Evolutionary conservation across 306 rosid genomes (phyloP).

Genomic region (Trifolium subterraneum): DNA sequence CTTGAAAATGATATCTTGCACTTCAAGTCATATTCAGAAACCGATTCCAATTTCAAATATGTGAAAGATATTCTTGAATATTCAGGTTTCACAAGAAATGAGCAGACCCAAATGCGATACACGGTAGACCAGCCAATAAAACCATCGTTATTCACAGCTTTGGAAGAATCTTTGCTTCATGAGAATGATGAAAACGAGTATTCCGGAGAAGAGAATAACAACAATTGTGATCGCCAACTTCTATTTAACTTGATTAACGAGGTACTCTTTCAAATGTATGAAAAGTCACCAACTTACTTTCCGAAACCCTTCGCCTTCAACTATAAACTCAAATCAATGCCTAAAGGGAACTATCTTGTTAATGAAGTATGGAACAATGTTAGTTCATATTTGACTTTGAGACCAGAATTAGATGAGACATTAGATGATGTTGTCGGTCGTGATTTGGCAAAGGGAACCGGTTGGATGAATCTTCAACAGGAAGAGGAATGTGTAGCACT

Average conservation of each 20-base stretch:
- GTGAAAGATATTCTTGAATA: slow-evolving; percentile 64
- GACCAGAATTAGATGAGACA: slow-evolving; percentile 79
- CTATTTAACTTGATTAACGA: slow-evolving; percentile 73
- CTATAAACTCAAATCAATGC: slow-evolving; percentile 53
- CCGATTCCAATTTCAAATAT: slow-evolving; percentile 59
- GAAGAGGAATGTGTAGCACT: slow-evolving; percentile 72
- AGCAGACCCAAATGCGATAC: slow-evolving; percentile 48
- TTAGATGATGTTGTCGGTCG: slow-evolving; percentile 75
- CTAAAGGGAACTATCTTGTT: slow-evolving; percentile 60
- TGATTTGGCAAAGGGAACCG: slow-evolving; percentile 59
- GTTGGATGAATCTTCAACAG: slow-evolving; percentile 81
- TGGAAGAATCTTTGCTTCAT: slow-evolving; percentile 47
- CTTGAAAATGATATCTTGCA: slow-evolving; percentile 14
- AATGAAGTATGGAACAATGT: slow-evolving; percentile 60
- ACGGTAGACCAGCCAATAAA: slow-evolving; percentile 61
- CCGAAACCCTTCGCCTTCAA: slow-evolving; percentile 62
- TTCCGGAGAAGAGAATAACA: slow-evolving; percentile 37
- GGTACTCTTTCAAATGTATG: slow-evolving; percentile 58
- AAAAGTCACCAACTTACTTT: slow-evolving; percentile 63
- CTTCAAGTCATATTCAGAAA: slow-evolving; percentile 36
- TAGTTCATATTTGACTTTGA: slow-evolving; percentile 54
- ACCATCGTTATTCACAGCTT: slow-evolving; percentile 54
- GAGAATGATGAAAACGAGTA: slow-evolving; percentile 60
- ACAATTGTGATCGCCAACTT: slow-evolving; percentile 56
- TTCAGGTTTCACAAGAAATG: slow-evolving; percentile 63